Percentiles rank a stretch among this genome's conserved stretches.
Evolutionary conservation across 2,329 filamentous ascomycete genomes (phyloP).

Genomic region (Tolypocladium pustulatum): DNA sequence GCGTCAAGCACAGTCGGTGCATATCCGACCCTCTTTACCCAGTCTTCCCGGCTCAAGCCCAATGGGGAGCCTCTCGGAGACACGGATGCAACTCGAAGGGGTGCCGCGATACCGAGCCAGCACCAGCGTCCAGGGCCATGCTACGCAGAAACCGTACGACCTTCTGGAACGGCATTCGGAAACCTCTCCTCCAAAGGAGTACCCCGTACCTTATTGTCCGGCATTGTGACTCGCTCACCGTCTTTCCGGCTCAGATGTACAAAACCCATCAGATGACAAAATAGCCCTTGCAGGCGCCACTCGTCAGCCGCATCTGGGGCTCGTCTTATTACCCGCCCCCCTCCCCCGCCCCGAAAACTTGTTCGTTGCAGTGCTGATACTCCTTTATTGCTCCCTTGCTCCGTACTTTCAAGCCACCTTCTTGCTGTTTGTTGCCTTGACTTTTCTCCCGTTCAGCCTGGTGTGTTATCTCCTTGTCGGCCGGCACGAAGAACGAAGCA

Average conservation of each 20-base stretch:
- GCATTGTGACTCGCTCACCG: neutral
- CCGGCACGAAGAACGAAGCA: neutral
- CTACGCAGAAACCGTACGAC: neutral
- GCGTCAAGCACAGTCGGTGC: neutral
- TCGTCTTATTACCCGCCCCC: neutral
- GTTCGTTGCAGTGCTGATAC: neutral
- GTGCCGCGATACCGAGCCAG: neutral
- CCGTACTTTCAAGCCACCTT: neutral
- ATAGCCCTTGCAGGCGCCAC: neutral
- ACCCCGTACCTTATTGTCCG: neutral
- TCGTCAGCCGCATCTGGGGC: neutral
- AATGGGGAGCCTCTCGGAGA: neutral
- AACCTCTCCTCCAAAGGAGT: neutral
- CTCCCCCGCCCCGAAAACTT: neutral
- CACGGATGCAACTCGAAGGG: neutral
- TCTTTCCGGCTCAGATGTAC: neutral
- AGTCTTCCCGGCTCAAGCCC: neutral
- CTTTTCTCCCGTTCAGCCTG: neutral
- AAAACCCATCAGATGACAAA: neutral
- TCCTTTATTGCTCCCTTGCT: neutral
- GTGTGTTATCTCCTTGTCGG: neutral
- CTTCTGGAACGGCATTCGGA: neutral
- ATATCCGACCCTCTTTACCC: neutral
- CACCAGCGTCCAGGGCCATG: neutral
- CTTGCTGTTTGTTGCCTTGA: neutral